Conservation (phyloP, 345 rosid species). For the Anacardium occidentale region DNA sequence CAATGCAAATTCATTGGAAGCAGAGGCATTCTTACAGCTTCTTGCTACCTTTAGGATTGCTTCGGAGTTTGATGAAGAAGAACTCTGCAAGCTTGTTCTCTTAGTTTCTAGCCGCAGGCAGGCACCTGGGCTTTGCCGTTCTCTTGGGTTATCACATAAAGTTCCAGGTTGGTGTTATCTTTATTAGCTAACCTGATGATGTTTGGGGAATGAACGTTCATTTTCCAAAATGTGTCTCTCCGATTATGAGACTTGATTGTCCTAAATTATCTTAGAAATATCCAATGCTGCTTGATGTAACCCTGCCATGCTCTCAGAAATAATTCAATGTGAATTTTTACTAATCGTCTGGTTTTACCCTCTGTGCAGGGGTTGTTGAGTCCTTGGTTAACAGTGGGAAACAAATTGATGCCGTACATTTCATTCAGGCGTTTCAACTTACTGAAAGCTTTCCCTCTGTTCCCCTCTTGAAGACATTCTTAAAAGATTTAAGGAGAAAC, state of each 20-base stretch:
- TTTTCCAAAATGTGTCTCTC: constrained; percentile 24
- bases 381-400: constrained; percentile 43
- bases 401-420: constrained; percentile 55
- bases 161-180: constrained; percentile 66
- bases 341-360: constrained; percentile 3
- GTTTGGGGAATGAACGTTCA: constrained; percentile 31
- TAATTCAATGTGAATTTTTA: constrained; percentile 5
- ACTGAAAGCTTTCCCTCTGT: constrained; percentile 51
- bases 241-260: constrained; percentile 13
- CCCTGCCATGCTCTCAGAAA: neutral
- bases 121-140: constrained; percentile 62
- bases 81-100: constrained; percentile 68
- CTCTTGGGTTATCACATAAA: constrained; percentile 61
- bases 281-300: constrained; percentile 4
- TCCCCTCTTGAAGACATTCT: constrained; percentile 50
- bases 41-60: constrained; percentile 64
- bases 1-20: constrained; percentile 61
- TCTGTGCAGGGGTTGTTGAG: constrained; percentile 47
- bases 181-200: constrained; percentile 39
- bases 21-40: constrained; percentile 64
- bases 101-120: constrained; percentile 51
- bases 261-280: constrained; percentile 2
- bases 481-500: constrained; percentile 55
- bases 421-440: constrained; percentile 56
- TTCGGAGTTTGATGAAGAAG: constrained; percentile 61